Evolutionary conservation across 192 early-diverging fungal genomes (phyloP).

Genomic region (Coemansia sp.): DNA sequence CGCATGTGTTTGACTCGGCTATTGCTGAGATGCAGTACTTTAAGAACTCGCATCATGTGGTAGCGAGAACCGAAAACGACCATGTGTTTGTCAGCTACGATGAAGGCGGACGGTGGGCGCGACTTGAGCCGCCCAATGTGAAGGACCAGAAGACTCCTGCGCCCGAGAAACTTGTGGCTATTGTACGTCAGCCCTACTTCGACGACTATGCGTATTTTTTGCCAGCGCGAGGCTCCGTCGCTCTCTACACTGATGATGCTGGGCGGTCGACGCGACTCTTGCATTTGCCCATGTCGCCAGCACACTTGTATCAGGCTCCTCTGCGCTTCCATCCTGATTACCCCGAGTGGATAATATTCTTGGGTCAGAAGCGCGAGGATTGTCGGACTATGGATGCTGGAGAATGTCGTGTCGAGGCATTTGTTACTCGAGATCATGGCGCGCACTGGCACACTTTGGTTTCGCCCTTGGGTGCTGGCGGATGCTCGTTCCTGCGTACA

Average conservation of each 20-base stretch:
- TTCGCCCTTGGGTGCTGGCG: constrained; percentile 31
- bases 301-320: constrained; percentile 59
- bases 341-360: constrained; percentile 77
- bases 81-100: constrained; percentile 62
- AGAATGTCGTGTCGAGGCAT: constrained; percentile 74
- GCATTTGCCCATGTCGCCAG: constrained; percentile 62
- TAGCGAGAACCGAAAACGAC: constrained; percentile 57
- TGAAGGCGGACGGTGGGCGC: constrained; percentile 65
- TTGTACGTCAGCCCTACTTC: constrained; percentile 67
- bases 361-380: constrained; percentile 58
- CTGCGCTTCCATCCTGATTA: constrained; percentile 85
- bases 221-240: constrained; percentile 46
- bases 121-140: constrained; percentile 25
- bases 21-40: constrained; percentile 71
- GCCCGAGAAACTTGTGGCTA: constrained; percentile 43
- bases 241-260: constrained; percentile 64
- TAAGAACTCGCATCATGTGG: constrained; percentile 57
- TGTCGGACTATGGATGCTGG: constrained; percentile 50
- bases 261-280: constrained; percentile 61
- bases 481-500: constrained; percentile 48
- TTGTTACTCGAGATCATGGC: constrained; percentile 70
- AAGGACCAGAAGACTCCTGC: background rate
- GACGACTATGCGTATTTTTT: constrained; percentile 65
- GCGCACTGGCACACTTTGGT: constrained; percentile 63
- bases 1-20: constrained; percentile 40